Evolutionary conservation across 345 rosid species (phyloP), one percentile per base, ranked within the genome.

Genomic region (Carallia brachiata): DNA sequence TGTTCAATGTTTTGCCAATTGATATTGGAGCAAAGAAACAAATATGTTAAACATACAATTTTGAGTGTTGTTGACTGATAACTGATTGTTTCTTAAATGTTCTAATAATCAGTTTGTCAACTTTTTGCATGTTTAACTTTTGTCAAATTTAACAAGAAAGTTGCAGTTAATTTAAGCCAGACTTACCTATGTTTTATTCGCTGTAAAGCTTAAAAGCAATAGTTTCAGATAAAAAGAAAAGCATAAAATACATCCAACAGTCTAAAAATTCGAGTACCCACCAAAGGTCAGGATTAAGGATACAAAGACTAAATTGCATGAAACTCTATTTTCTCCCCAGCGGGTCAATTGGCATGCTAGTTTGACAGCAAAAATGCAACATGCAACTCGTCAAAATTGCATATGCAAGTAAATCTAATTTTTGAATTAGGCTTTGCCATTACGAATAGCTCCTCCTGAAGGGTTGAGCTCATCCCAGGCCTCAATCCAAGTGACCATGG

Each of bases 381-480:
- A 19, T 34, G 59, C 30, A 54, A 23, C 61, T 34, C 16, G 8
- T 52, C 34, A 68, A 63, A 71, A 15, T 52, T 37, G 36, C 27
- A 57, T 18, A 8, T 16, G 69, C 12, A 67, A 55, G 36, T 37
- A 27, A 23, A 3, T 4, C 6, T 13, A 37, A 8, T 47, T 19
- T 23, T 62, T 63, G 59, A 75, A 59, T 81, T 77, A 67, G 10
- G 92, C 85, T 63, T 81, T 82, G 80, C 83, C 88, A 18, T 73
- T 87, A 23, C 84, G 6, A 18, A 15, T 63, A 18, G 67, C 72
- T 52, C 68, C 84, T 56, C 69, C 84, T 12, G 75, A 31, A 56
- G 91, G 84, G 91, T 92, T 92, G 57, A 92, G 93, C 83, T 92
- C 96, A 39, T 92, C 98, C 98, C 98, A 92, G 73, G 96, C 96